phyloP scores from a whole-genome alignment of 441 rosid species.

The Iberis amara region DNA sequence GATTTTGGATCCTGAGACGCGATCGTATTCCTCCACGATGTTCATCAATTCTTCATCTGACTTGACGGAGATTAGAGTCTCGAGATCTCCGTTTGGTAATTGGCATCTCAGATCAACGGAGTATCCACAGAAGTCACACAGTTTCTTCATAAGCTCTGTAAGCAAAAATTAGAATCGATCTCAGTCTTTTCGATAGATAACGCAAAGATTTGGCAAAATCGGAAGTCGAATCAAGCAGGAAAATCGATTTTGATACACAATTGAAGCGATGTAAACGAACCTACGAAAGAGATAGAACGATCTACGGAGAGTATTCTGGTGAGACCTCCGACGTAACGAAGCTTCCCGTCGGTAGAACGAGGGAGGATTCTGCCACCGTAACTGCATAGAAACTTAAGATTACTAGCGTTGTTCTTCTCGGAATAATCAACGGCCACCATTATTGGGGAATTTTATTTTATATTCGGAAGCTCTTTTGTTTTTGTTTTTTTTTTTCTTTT shows the following conservation, averaged over 20 bases:
- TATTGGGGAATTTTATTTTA: not conserved
- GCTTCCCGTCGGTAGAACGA: conserved; percentile 76
- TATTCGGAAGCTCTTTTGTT: not conserved
- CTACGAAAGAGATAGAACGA: conserved; percentile 38
- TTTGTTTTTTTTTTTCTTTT: no score
- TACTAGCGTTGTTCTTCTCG: conserved; percentile 33
- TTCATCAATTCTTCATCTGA: conserved; percentile 65
- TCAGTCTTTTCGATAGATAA: not conserved
- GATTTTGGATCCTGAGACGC: conserved; percentile 41
- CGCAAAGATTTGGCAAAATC: not conserved
- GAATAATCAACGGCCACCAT: conserved; percentile 23
- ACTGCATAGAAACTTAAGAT: conserved; percentile 75
- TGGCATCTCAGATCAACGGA: conserved; percentile 47
- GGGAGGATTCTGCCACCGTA: conserved; percentile 82
- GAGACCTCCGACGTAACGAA: conserved; percentile 82
- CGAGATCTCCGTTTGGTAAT: conserved; percentile 71
- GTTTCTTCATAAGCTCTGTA: conserved; percentile 28
- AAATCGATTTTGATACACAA: not conserved
- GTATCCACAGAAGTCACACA: conserved; percentile 27
- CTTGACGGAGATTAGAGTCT: conserved; percentile 61
- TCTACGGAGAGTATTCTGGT: conserved; percentile 77
- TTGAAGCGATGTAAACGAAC: conserved; percentile 9
- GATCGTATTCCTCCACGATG: conserved; percentile 55
- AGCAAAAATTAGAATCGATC: not conserved
- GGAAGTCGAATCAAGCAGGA: no score